Conservation (phyloP, 768 basidiomycete genomes). For the Boletus sp. region DNA sequence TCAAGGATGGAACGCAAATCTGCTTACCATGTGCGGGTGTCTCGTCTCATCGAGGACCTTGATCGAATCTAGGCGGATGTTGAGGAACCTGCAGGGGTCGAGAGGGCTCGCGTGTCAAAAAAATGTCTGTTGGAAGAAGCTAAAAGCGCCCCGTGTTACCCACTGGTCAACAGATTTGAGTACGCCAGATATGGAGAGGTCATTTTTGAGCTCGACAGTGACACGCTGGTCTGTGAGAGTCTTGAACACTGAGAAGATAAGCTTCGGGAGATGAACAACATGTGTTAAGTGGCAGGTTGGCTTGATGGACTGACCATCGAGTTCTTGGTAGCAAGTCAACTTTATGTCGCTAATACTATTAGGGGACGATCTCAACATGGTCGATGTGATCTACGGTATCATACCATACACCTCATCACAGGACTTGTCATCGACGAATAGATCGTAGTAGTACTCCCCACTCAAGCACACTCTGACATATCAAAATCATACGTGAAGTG, state of each 20-base stretch:
- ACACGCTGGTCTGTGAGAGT: conserved; percentile 97
- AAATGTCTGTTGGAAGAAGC: not conserved
- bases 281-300: not conserved
- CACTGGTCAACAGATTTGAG: conserved; percentile 98
- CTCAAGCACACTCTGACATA: conserved; percentile 35
- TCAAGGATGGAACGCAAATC: not conserved
- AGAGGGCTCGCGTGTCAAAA: conserved; percentile 2
- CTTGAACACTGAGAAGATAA: conserved; percentile 98
- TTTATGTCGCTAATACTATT: conserved; percentile 1
- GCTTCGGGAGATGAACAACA: conserved; percentile 36
- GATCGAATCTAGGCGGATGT: conserved; percentile 94
- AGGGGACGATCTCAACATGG: not conserved
- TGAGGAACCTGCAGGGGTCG: conserved; percentile 67
- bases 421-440: not conserved
- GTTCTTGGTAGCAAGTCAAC: not conserved
- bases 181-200: conserved; percentile 92
- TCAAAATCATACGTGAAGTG: conserved; percentile 33
- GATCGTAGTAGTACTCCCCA: not conserved
- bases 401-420: not conserved
- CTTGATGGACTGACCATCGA: conserved; percentile 24
- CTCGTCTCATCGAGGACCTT: conserved; percentile 87
- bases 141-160: conserved; percentile 26
- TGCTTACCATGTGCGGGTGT: conserved; percentile 93
- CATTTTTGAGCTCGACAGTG: conserved; percentile 97
- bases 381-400: not conserved